Base-by-base conservation (phyloP, 2,329 filamentous ascomycete species). In the Microdochium trichocladiopsis region DNA sequence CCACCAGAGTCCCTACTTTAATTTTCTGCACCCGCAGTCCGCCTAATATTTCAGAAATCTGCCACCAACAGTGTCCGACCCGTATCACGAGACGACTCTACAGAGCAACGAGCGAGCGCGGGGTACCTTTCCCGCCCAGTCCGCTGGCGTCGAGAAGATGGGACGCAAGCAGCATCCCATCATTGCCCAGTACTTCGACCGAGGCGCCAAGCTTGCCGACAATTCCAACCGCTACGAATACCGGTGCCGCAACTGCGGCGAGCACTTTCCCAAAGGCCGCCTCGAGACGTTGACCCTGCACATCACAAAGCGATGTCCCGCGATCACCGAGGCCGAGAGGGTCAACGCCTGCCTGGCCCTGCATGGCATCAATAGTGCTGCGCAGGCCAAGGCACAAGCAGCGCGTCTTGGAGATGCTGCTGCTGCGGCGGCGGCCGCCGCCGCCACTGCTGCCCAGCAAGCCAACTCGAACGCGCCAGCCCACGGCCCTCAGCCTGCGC, bases 161-260 rank as follows among this genome's bases (percentile, higher is more conserved):
- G 90, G 90, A 66, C 83, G 90, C 66, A 86, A 87, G 71, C 90
- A 89, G 58, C 93, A 94, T 70, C 83, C 84, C 61, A 77, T 95
- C 60, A 92, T 96, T 67, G 79, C 89, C 68, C 84, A 93, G 71
- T 94, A 90, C 75, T 96, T 96, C 69, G 83, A 89, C 67, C 83
- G 91, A 60, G 92, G 92, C 10, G 81, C 83, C 37, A 96, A 96
- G 72, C 80, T 96, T 62, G 84, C 87, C 65, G 90, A 96, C 72
- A 87, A 88, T 58, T 94, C 89, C 74, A 96, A 95, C 69, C 84
- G 92, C 53, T 96, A 96, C 66, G 86, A 90, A 61, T 90, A 96
- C 66, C 94, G 88, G 12, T 96, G 91, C 80, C 93, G 88, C 69
- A 79, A 84, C 58, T 95, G 90, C 67, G 90, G 90, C 59, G 88